phyloP scores from a whole-genome alignment of 352 stramenopile genomes.

The Phytophthora podocarpi region DNA sequence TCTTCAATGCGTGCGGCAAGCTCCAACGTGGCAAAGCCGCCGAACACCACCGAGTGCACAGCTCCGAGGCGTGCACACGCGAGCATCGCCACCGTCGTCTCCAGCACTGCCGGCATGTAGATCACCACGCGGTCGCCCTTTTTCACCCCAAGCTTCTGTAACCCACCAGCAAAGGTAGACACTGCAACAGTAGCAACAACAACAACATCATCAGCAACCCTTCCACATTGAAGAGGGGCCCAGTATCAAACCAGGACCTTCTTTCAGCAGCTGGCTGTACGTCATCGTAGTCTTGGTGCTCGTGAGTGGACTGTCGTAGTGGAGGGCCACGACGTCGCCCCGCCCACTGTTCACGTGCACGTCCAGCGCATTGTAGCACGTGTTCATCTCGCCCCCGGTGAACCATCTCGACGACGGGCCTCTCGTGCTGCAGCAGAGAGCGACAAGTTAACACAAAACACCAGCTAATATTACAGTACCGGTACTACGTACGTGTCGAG shows the following conservation, averaged over 20 bases:
- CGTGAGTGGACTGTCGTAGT: slow-evolving; percentile 69
- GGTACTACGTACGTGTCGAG: slow-evolving; percentile 42
- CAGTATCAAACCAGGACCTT: too few species aligned
- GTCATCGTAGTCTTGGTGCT: slow-evolving; percentile 66
- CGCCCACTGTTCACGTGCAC: slow-evolving; percentile 58
- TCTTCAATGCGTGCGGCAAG: slow-evolving; percentile 87
- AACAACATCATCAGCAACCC: too few species aligned
- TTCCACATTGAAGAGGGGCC: too few species aligned
- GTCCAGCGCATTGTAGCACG: slow-evolving; percentile 71
- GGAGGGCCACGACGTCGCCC: slow-evolving; percentile 57
- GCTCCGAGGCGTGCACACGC: slow-evolving; percentile 96
- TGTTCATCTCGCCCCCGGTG: slow-evolving; percentile 66
- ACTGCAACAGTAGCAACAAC: slow-evolving; percentile 39
- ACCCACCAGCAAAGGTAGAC: slow-evolving; percentile 57
- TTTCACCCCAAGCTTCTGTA: slow-evolving; percentile 59
- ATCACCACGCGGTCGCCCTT: slow-evolving; percentile 95
- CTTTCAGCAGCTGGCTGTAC: slow-evolving; percentile 73
- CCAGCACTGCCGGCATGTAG: slow-evolving; percentile 98
- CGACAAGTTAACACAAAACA: background rate
- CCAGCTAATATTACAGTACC: background rate
- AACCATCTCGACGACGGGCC: slow-evolving; percentile 56
- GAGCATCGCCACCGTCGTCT: slow-evolving; percentile 97
- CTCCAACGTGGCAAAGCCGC: slow-evolving; percentile 86
- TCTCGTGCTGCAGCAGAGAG: slow-evolving; percentile 28
- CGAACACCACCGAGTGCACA: slow-evolving; percentile 93